A percentile compares a stretch with the other conserved stretches of the same genome.
These are phyloP conservation scores for Trametes versicolor DNA, from an alignment of 1,284 basidiomycete species.

Conservation along the genomic window DNA sequence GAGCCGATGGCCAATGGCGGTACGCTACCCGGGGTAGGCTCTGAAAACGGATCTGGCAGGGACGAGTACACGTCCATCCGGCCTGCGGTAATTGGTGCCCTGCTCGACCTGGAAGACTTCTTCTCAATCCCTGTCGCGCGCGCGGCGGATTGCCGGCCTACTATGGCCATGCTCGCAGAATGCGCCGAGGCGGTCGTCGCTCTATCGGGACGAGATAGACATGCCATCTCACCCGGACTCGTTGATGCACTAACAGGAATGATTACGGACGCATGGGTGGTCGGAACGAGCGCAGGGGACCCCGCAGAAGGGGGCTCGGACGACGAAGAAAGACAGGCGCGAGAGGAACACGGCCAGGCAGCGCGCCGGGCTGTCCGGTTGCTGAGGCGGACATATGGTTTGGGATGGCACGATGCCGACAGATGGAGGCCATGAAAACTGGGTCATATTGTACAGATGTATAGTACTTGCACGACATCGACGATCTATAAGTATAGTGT, in stretches of 20 bases:
- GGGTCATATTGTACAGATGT: background rate
- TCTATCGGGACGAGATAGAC: conserved; percentile 22
- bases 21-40: background rate
- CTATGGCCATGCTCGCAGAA: conserved; percentile 30
- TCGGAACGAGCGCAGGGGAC: background rate
- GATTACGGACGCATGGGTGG: conserved; percentile 5
- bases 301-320: background rate
- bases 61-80: conserved; percentile 27
- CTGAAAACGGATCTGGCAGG: background rate
- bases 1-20: background rate
- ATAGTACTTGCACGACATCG: background rate
- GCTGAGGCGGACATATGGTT: conserved; percentile 26
- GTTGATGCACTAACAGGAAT: conserved; percentile 23
- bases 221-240: conserved; percentile 19
- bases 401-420: conserved; percentile 1
- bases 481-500: background rate
- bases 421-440: background rate
- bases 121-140: conserved; percentile 24
- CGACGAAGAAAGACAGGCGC: background rate
- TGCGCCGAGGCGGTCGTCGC: conserved; percentile 30
- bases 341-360: conserved; percentile 5
- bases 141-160: conserved; percentile 26
- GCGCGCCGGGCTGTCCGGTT: conserved; percentile 25
- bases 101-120: conserved; percentile 29
- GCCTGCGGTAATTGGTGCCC: conserved; percentile 14